Conservation (phyloP, 176 grass and related monocot species). For the Canna indica region DNA sequence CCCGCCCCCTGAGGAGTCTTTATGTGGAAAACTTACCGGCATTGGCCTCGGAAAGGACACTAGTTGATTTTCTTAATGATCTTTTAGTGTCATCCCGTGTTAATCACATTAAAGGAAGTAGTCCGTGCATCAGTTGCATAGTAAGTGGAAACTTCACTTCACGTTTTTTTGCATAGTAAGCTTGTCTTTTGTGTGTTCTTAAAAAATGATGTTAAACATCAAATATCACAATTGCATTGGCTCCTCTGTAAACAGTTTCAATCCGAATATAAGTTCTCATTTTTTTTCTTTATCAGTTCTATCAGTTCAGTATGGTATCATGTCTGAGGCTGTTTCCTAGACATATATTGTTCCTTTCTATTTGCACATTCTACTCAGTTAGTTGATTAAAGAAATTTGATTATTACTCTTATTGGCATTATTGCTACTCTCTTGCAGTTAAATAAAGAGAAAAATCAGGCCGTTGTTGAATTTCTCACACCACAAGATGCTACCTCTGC, state of each 20-base stretch:
- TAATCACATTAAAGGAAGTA: slow-evolving; percentile 39
- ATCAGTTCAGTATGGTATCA: no score
- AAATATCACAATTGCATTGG: no score
- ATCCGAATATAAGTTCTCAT: no score
- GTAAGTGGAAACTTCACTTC: slow-evolving; percentile 33
- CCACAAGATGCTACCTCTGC: slow-evolving; percentile 85
- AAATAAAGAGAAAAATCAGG: slow-evolving; percentile 87
- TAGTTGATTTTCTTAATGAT: slow-evolving; percentile 71
- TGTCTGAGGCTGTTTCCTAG: no score
- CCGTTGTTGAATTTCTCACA: slow-evolving; percentile 94
- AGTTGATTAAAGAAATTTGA: background rate
- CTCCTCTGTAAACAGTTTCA: no score
- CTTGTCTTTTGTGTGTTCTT: no score
- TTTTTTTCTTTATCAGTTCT: no score
- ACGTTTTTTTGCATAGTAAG: no score
- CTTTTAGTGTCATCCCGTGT: slow-evolving; percentile 46
- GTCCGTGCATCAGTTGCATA: slow-evolving; percentile 78
- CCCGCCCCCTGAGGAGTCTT: slow-evolving; percentile 59
- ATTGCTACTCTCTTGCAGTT: slow-evolving; percentile 41
- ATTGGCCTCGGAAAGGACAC: slow-evolving; percentile 53
- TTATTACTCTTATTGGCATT: slow-evolving; percentile 1
- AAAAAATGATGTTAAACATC: no score
- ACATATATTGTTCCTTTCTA: slow-evolving; percentile 2
- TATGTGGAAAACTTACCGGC: slow-evolving; percentile 74
- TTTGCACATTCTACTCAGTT: background rate